Evolutionary conservation across 192 early-diverging fungal genomes (phyloP), one percentile per base, ranked within the genome.

Genomic region (Rhizophagus clarus): DNA sequence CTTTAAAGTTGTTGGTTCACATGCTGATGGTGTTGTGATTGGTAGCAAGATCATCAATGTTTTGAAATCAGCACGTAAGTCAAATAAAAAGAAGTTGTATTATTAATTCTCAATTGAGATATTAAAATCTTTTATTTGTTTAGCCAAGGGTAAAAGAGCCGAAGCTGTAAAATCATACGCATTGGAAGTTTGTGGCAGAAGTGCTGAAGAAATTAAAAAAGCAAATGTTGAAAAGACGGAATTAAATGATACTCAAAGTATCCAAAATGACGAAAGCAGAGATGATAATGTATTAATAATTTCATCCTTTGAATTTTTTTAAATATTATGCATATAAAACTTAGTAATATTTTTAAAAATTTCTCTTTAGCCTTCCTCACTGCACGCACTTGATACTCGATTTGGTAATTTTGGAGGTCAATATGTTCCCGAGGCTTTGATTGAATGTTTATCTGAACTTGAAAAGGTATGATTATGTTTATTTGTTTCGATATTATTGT

Each of bases 321-420:
- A 61, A 80, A 68, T 45, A 49, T 24, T 26, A 78, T 72, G 28
- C 71, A 24, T 42, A 49, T 29, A 72, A n/a, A n/a, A n/a, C n/a
- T n/a, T n/a, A n/a, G n/a, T n/a, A 34, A 37, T 62, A 61, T 26
- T 72, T 34, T 34, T 11, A 45, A 45, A 28, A 28, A n/a, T 40
- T 17, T n/a, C 29, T 9, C 40, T 81, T 29, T 63, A 61, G 79
- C 82, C 81, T 67, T 77, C 67, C 10, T 42, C 66, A 22, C 34
- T 79, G 67, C 56, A 61, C 31, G 86, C 89, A 56, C 88, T 97
- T 8, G 88, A 91, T 7, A 84, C 92, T 67, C 93, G 96, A 28
- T 99, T 96, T 81, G 98, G 98, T 79, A 90, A 95, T 49, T 99
- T 95, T 85, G 98, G 98, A 81, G 98, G 98, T 28, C 96, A 96